Conservation (phyloP, 2,329 filamentous ascomycete species). For the Anthostomella pinea region DNA sequence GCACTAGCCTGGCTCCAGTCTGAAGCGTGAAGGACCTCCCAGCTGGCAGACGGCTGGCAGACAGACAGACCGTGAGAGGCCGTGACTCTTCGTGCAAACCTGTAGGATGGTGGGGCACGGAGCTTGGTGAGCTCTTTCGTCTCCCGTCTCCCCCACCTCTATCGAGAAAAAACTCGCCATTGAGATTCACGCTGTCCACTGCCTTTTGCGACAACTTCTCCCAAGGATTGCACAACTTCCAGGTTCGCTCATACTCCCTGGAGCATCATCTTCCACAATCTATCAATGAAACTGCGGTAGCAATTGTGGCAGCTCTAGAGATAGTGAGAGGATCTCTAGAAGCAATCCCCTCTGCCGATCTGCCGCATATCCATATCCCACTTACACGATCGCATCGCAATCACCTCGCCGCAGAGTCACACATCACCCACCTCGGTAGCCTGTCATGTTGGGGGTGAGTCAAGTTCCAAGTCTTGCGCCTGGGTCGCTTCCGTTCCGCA, state of each 20-base stretch:
- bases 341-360: slow-evolving; percentile 42
- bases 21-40: too few relatives aligned
- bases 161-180: too few relatives aligned
- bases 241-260: too few relatives aligned
- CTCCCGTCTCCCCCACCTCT: too few relatives aligned
- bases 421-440: slow-evolving; percentile 1
- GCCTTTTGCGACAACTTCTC: slow-evolving; percentile 5
- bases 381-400: slow-evolving; percentile 12
- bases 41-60: too few relatives aligned
- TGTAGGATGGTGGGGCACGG: too few relatives aligned
- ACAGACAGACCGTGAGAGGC: too few relatives aligned
- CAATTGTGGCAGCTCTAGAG: slow-evolving; percentile 70
- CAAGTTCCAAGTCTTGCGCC: slow-evolving; percentile 7
- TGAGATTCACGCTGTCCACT: too few relatives aligned
- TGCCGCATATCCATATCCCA: slow-evolving; percentile 11
- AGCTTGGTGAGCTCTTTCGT: too few relatives aligned
- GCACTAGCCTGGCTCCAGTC: slow-evolving; percentile 5
- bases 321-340: slow-evolving; percentile 76
- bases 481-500: neutral
- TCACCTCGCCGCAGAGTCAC: slow-evolving; percentile 12
- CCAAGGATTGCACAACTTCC: too few relatives aligned
- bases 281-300: slow-evolving; percentile 66
- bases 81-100: too few relatives aligned
- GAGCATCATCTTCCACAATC: slow-evolving; percentile 10
- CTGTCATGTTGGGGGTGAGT: slow-evolving; percentile 34